Base-by-base conservation (phyloP, 371 early-diverging fungal genomes). In the Mortierella sp. region DNA sequence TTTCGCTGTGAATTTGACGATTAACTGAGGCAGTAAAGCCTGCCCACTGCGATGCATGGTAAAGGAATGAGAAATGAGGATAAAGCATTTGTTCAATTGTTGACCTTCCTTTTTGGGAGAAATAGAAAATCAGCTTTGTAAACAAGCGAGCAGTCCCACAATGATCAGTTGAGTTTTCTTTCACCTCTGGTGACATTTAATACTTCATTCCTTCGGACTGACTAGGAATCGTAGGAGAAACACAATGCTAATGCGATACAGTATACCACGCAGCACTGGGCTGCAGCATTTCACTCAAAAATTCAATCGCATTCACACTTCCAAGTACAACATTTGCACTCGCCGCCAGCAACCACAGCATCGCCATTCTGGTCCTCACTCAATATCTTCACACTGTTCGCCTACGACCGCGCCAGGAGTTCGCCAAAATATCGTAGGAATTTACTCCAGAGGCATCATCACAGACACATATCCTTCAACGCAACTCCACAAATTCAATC, bases 391-490 rank as follows among this genome's bases (percentile, higher is more conserved):
- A 54, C 20, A 57, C 30, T 30, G 47, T 66, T 18, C n/a, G 26
- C 28, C 16, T 26, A n/a, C 60, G 45, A 39, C 32, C 58, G 3
- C 26, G 2, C 32, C 35, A 3, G 32, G 58, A 55, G 30, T 12
- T 28, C 55, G 20, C 32, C 70, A 61, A n/a, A 47, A 58, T 35
- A 20, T 40, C 11, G 28, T 30, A 9, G 47, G 66, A 4, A 40
- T 63, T 14, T 12, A 70, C 9, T 39, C 66, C 28, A 47, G 74
- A 3, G 65, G 69, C 6, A 75, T 79, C 52, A 75, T 79, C 52
- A 75, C 69, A 5, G 68, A 35, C 12, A 79, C 83, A n/a, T 81
- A 81, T 45, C 76, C 76, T 8, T 28, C 83, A 10, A 45, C 35
- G 2, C 83, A 63, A 0, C 70, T 81, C 30, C 24, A 60, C 70